A percentile compares a stretch with the other conserved stretches of the same genome.
phyloP scores from a whole-genome alignment of 192 early-diverging fungal species.

The Coemansia nantahalensis region DNA sequence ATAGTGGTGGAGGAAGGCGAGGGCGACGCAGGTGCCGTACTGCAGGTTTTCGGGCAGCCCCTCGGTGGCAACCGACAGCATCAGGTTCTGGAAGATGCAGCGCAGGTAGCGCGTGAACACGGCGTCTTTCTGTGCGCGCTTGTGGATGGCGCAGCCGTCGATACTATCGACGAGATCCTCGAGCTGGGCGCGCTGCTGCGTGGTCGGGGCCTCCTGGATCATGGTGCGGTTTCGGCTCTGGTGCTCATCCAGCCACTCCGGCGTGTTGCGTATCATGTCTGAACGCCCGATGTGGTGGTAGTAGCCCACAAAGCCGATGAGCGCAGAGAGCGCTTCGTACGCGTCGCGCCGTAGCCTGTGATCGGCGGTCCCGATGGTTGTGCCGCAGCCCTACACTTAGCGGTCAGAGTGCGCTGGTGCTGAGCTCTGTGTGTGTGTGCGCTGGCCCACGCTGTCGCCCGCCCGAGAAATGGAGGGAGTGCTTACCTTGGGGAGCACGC shows the following conservation, averaged over 20 bases:
- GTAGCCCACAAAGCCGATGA: conserved; percentile 35
- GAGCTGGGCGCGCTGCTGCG: background rate
- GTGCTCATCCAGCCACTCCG: background rate
- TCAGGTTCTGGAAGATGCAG: conserved; percentile 24
- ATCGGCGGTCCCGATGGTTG: no score
- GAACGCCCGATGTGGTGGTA: conserved; percentile 24
- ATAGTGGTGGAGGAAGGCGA: conserved; percentile 41
- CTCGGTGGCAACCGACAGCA: conserved; percentile 28
- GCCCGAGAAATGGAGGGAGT: no score
- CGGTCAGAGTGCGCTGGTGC: no score
- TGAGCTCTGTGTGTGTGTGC: no score
- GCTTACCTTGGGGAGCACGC: conserved; percentile 37
- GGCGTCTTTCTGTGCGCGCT: conserved; percentile 3
- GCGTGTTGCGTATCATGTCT: conserved; percentile 16
- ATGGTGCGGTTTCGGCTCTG: background rate
- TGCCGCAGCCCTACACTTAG: no score
- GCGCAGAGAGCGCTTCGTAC: conserved; percentile 21
- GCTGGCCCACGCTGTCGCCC: no score
- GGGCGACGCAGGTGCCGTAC: conserved; percentile 16
- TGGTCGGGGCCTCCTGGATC: background rate
- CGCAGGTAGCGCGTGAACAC: conserved; percentile 17
- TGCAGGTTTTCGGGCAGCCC: conserved; percentile 23
- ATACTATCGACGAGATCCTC: conserved; percentile 13
- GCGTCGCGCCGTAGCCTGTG: conserved; percentile 13
- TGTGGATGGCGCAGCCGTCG: conserved; percentile 12